Base-by-base conservation (phyloP, 2,329 filamentous ascomycete genomes). In the Aspergillus thermomutatus region DNA sequence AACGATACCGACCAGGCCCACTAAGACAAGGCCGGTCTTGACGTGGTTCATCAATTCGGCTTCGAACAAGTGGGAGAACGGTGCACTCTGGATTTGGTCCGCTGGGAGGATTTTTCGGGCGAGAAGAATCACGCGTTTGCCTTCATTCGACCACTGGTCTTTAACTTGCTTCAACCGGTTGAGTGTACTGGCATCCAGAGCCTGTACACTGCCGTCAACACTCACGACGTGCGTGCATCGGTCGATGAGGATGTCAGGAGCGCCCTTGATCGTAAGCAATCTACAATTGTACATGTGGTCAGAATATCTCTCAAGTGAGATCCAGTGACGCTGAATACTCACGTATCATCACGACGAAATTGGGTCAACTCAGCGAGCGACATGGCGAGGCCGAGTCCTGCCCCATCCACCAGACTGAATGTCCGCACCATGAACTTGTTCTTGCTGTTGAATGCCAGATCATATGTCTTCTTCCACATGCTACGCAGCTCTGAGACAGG, bases 371-470 rank as follows among this genome's bases (percentile, higher is more conserved):
- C 57, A 9, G 52, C 49, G 2, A 55, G 34, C 23, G 57, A 59
- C 49, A 59, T 37, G 4, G 52, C 49, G 5, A 43, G 2, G 10
- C 48, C 25, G 10, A 50, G n/a, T 14, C 55, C 53, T 14, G 27
- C 53, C 7, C 58, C 48, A n/a, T 66, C 57, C 8, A 57, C 55
- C 1, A 69, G 69, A 10, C 77, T 77, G 50, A 87, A 82, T 0
- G 86, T 81, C 34, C 84, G 81, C 54, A 92, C 83, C 85, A 91
- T 92, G 69, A 86, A 92, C 72, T 92, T 92, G 75, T 91, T 92
- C 77, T 90, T 90, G 74, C 87, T 90, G 75, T 92, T 92, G 72
- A 92, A 92, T 0, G 87, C 83, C 27, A 90, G 77, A 53, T 88
- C 85, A 63, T 86, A 91, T 1, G 83, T 80, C 52, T 83, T 86